Percentiles rank a stretch among this genome's conserved stretches.
phyloP scores from a whole-genome alignment of 768 basidiomycete genomes.

The Phanerochaete sordida region DNA sequence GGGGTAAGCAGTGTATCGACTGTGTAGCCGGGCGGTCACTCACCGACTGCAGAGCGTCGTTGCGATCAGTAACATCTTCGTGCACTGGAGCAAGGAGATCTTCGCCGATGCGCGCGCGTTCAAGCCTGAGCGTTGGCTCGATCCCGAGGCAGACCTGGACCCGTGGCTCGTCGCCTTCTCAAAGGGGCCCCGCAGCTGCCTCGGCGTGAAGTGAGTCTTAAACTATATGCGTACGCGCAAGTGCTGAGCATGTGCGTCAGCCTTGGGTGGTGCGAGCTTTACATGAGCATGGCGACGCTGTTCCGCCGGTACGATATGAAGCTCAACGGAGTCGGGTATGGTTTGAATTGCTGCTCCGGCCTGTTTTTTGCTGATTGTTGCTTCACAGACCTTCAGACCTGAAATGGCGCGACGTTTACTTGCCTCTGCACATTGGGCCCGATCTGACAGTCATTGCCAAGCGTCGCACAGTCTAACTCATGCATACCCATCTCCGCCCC shows the following conservation, averaged over 20 bases:
- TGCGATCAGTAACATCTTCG: conserved; percentile 27
- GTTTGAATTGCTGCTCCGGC: background rate
- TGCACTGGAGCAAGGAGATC: conserved; percentile 38
- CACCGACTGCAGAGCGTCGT: conserved; percentile 33
- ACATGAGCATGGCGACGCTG: conserved; percentile 38
- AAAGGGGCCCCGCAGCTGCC: conserved; percentile 43
- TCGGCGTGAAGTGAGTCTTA: conserved; percentile 39
- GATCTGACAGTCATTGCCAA: background rate
- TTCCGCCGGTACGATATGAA: conserved; percentile 36
- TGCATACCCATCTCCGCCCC: too few species aligned
- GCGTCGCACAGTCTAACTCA: background rate
- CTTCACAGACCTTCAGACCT: background rate
- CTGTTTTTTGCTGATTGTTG: background rate
- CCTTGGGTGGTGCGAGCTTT: conserved; percentile 42
- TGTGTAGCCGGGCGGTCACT: too few species aligned
- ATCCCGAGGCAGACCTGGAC: conserved; percentile 29
- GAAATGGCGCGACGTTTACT: background rate
- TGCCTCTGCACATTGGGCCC: background rate
- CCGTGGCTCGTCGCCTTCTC: conserved; percentile 40
- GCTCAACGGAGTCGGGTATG: conserved; percentile 17
- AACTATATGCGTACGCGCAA: background rate
- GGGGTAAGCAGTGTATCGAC: conserved; percentile 32
- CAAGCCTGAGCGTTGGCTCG: conserved; percentile 41
- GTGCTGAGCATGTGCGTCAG: conserved; percentile 18
- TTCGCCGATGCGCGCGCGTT: conserved; percentile 39